phyloP scores from a whole-genome alignment of 371 early-diverging fungal species.

The Apophysomyces ossiformis region DNA sequence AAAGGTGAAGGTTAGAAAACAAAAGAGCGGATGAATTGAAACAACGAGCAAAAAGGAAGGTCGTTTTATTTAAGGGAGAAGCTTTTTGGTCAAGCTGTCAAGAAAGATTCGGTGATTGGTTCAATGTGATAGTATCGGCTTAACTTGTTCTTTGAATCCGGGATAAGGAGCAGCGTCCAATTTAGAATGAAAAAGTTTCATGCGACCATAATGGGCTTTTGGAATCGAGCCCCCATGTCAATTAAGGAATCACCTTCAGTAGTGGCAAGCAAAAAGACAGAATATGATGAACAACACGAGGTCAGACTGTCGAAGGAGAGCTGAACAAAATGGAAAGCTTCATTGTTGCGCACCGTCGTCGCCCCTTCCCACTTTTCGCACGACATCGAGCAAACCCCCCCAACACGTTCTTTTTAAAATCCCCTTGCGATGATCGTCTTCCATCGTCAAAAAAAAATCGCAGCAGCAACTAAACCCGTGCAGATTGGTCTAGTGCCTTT shows the following conservation, averaged over 20 bases:
- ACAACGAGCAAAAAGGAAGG: slow-evolving; percentile 12
- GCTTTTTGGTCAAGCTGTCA: slow-evolving; percentile 16
- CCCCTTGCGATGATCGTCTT: slow-evolving; percentile 9
- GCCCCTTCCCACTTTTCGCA: slow-evolving; percentile 10
- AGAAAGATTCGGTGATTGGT: slow-evolving; percentile 21
- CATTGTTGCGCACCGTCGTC: slow-evolving; percentile 12
- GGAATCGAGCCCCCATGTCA: slow-evolving; percentile 21
- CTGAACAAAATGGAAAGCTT: slow-evolving; percentile 7
- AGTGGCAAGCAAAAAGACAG: slow-evolving; percentile 13
- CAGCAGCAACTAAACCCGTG: slow-evolving; percentile 12
- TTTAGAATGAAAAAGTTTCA: slow-evolving; percentile 28
- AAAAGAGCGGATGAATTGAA: slow-evolving; percentile 21
- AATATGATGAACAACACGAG: slow-evolving; percentile 14
- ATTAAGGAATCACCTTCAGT: slow-evolving; percentile 11
- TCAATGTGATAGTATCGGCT: slow-evolving; percentile 14
- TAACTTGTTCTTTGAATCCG: slow-evolving; percentile 14
- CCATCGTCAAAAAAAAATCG: slow-evolving; percentile 11
- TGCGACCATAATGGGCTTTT: slow-evolving; percentile 24
- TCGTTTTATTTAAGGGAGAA: slow-evolving; percentile 26
- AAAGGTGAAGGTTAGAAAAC: slow-evolving; percentile 14
- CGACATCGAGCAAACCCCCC: slow-evolving; percentile 2
- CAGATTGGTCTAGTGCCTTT: slow-evolving; percentile 7
- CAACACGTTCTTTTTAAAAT: slow-evolving; percentile 8
- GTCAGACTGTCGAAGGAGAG: slow-evolving; percentile 8
- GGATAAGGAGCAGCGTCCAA: slow-evolving; percentile 27